Base-by-base conservation (phyloP, 1,284 basidiomycete genomes). In the Papiliotrema terrestris region DNA sequence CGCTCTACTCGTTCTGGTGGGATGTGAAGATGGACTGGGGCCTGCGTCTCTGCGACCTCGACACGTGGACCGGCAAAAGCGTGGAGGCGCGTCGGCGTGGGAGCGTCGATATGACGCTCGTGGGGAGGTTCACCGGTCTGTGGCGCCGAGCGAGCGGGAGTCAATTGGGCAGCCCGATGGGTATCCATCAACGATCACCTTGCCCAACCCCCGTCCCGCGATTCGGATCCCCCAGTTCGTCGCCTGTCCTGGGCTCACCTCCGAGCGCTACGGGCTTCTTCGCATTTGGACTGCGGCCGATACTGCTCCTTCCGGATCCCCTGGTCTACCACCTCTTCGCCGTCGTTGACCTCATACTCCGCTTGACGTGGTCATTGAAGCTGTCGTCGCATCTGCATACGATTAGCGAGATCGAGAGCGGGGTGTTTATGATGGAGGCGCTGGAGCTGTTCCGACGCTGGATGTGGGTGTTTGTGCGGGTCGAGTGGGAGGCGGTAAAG, bases 1-100 rank as follows among this genome's bases (percentile, higher is more conserved):
- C 93, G 1, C 75, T 91, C 44, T 99, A 91, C 77, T 95, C 92
- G 6, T 98, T 96, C 75, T 99, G 92, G 90, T 99, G 96, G 96
- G 96, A 98, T 75, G 83, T 98, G 35, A 92, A 90, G 45, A 91
- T 97, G 71, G 96, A 99, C 75, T 99, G 95, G 95, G 96, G 96
- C 0, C 80, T 98, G 45, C 83, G 86, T 43, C 77, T 97, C 26
- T 79, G 97, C 55, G 82, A 82, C 51, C 73, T 74, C 17, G 70
- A 72, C 20, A 76, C 73, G 15, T 79, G 77, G 78, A 48, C 67
- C 20, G 43, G 41, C 15, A 25, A 26, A 23, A 42, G n/a, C 8
- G 11, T 2, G 14, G 17, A 32, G 8, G n/a, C 36, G 15, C 32
- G 39, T 23, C 37, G 52, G 44, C 38, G 37, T 23, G 17, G 8